Conservation (phyloP, 768 basidiomycete genomes). For the Kwoniella sp. region DNA sequence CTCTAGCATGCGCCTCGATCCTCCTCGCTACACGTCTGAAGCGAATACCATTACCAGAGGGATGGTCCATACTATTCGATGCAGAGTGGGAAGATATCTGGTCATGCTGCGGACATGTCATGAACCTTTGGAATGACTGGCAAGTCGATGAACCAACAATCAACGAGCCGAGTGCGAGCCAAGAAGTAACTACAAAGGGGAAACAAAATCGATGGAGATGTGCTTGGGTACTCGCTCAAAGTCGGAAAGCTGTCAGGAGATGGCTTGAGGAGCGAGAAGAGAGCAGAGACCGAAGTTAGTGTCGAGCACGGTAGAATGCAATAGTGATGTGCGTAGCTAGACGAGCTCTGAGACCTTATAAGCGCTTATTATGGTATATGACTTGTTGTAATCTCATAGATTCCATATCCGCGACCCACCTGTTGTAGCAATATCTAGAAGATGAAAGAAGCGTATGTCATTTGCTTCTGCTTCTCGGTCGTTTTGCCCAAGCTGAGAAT, state of each 20-base stretch:
- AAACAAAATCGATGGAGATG: constrained; percentile 56
- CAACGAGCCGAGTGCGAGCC: constrained; percentile 59
- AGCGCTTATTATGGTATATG: too few species aligned
- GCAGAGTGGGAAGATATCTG: constrained; percentile 85
- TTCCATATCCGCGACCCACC: too few species aligned
- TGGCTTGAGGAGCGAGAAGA: constrained; percentile 69
- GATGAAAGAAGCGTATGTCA: too few species aligned
- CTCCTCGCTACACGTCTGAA: constrained; percentile 74
- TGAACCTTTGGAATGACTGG: constrained; percentile 66
- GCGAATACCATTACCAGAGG: constrained; percentile 69
- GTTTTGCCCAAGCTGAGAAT: too few species aligned
- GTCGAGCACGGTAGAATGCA: too few species aligned
- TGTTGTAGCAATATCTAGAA: too few species aligned
- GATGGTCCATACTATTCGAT: constrained; percentile 96
- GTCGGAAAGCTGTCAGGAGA: constrained; percentile 75
- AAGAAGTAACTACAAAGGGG: constrained; percentile 57
- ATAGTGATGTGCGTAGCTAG: too few species aligned
- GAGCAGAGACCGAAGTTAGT: not conserved
- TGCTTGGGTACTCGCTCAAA: constrained; percentile 61
- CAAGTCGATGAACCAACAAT: not conserved
- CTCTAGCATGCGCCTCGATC: constrained; percentile 87
- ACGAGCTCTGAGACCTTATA: too few species aligned
- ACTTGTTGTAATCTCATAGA: too few species aligned
- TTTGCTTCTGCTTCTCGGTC: too few species aligned
- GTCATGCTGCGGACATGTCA: constrained; percentile 78